Conservation (phyloP, 495 filamentous ascomycete species). For the Pseudomonodictys pantanalensis region DNA sequence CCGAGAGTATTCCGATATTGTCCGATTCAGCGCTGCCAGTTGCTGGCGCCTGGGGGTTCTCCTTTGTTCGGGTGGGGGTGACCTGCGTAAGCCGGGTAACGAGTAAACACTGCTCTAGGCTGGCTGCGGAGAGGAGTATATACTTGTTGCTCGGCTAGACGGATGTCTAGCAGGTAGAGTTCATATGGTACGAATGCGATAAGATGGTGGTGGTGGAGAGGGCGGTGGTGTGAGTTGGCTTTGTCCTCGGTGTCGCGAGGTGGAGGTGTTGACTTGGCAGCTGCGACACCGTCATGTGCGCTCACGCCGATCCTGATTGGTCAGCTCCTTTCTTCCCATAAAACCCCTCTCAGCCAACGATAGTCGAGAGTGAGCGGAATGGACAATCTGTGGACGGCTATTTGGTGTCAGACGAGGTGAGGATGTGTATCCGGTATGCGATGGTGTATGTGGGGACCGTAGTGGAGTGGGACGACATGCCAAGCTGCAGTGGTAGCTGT, state of each 20-base stretch:
- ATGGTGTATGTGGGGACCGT: too few relatives aligned
- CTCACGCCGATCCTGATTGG: conserved; percentile 4
- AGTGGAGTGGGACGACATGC: too few relatives aligned
- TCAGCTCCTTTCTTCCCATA: too few relatives aligned
- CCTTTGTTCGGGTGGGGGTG: conserved; percentile 21
- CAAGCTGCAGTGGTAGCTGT: too few relatives aligned
- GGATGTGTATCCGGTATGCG: too few relatives aligned
- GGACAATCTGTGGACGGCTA: conserved; percentile 5
- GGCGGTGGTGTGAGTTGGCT: conserved; percentile 24
- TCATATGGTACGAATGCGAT: conserved; percentile 20
- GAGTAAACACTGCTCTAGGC: conserved; percentile 37
- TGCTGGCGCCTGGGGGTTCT: conserved; percentile 6
- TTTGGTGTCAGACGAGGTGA: conserved; percentile 29
- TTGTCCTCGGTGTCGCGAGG: neutral
- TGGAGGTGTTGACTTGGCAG: conserved; percentile 8
- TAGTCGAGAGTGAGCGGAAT: neutral
- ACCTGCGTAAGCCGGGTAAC: conserved; percentile 33
- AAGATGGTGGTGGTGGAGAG: conserved; percentile 18
- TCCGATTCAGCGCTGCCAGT: conserved; percentile 1
- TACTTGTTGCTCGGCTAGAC: conserved; percentile 43
- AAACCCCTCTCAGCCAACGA: conserved; percentile 1
- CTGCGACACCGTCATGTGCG: conserved; percentile 15
- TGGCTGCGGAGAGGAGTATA: conserved; percentile 40
- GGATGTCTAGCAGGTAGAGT: conserved; percentile 46
- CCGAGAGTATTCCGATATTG: neutral